Conservation (phyloP, 352 stramenopile genomes). For the Pythium phragmiticola region DNA sequence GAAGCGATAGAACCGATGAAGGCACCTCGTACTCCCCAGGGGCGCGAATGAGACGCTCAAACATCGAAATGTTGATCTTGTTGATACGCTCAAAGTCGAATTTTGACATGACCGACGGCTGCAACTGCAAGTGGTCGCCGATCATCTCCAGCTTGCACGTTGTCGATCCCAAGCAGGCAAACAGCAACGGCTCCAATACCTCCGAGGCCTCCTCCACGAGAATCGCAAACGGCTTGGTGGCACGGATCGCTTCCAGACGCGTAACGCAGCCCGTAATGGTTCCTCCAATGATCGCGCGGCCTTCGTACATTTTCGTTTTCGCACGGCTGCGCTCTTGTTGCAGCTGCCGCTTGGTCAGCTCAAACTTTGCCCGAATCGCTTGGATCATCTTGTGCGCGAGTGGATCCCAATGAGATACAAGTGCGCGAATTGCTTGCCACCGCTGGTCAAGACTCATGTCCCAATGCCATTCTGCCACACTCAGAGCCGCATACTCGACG, state of each 20-base stretch:
- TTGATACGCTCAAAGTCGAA: conserved; percentile 86
- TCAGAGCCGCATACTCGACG: conserved; percentile 4
- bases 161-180: conserved; percentile 79
- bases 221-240: conserved; percentile 84
- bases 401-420: conserved; percentile 34
- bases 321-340: conserved; percentile 61
- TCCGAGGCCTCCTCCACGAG: conserved; percentile 87
- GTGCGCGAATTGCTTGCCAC: conserved; percentile 41
- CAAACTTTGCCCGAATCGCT: conserved; percentile 29
- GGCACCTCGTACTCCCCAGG: conserved; percentile 60
- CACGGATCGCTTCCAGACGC: conserved; percentile 75
- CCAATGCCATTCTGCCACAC: conserved; percentile 64
- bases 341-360: conserved; percentile 46
- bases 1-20: conserved; percentile 81
- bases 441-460: conserved; percentile 57
- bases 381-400: conserved; percentile 23
- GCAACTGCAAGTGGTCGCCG: conserved; percentile 84
- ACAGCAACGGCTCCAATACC: conserved; percentile 86
- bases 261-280: conserved; percentile 88
- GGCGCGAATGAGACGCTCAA: conserved; percentile 82
- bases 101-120: conserved; percentile 78
- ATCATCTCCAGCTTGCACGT: conserved; percentile 90
- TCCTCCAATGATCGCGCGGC: conserved; percentile 81
- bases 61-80: conserved; percentile 90
- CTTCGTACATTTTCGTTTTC: conserved; percentile 78